Conservation (phyloP, 2,329 filamentous ascomycete species). For the Fusarium oligoseptatum region DNA sequence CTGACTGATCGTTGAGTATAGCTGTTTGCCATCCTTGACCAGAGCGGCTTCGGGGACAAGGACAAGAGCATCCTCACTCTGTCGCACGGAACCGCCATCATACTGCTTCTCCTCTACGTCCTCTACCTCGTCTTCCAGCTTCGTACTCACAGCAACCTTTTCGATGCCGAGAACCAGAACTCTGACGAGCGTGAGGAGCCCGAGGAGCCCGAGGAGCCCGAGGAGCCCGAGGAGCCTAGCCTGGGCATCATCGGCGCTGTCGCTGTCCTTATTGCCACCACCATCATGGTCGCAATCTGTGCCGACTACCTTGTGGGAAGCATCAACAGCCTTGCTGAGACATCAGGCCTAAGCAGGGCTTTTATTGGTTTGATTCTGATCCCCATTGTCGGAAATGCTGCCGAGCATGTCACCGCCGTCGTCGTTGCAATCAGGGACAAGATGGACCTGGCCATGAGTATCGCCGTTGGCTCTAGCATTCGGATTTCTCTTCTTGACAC, state of each 20-base stretch:
- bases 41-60: constrained; percentile 57
- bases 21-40: constrained; percentile 75
- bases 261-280: constrained; percentile 75
- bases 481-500: constrained; percentile 87
- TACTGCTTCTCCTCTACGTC: constrained; percentile 60
- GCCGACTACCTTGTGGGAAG: constrained; percentile 83
- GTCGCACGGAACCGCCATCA: constrained; percentile 81
- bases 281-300: constrained; percentile 79
- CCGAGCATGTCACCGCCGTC: constrained; percentile 85
- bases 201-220: constrained; percentile 59
- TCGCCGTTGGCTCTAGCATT: constrained; percentile 85
- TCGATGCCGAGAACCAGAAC: no score
- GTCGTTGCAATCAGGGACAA: constrained; percentile 84
- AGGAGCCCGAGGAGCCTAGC: constrained; percentile 60
- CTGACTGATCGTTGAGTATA: constrained; percentile 46
- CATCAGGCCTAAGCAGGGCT: constrained; percentile 79
- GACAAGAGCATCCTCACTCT: constrained; percentile 74
- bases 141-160: no score
- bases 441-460: constrained; percentile 80
- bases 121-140: no score
- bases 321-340: constrained; percentile 79
- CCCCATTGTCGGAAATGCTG: constrained; percentile 84
- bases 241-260: constrained; percentile 75
- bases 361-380: constrained; percentile 86
- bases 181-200: constrained; percentile 20